Percentiles rank a stretch among this genome's conserved stretches.
Conservation (phyloP, 768 basidiomycete genomes). For the Melanogaster broomeanus region DNA sequence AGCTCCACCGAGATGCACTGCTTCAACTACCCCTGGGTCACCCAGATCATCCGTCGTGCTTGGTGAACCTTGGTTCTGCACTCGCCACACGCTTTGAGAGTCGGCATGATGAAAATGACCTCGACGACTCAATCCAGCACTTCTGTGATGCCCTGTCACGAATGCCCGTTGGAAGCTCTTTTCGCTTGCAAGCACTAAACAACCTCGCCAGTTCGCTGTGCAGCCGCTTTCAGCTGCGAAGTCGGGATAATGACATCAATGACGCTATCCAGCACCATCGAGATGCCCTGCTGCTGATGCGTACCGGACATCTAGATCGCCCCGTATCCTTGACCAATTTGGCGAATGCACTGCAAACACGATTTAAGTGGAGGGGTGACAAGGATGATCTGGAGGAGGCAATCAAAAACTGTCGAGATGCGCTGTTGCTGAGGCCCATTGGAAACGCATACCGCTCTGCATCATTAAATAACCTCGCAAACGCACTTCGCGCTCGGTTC, state of each 20-base stretch:
- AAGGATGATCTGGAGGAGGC: conserved; percentile 14
- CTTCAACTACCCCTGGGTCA: no score
- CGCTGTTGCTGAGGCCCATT: no score
- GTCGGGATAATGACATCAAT: no score
- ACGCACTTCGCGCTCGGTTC: neutral
- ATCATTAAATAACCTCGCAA: no score
- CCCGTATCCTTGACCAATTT: conserved; percentile 5
- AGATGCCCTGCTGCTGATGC: conserved; percentile 11
- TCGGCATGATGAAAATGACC: conserved; percentile 4
- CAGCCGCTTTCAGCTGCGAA: conserved; percentile 5
- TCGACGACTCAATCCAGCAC: conserved; percentile 7
- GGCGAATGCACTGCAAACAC: conserved; percentile 6
- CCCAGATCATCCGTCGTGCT: no score
- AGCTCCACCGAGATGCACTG: no score
- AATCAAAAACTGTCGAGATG: neutral
- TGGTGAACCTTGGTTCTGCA: conserved; percentile 9
- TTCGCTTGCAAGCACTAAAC: conserved; percentile 9
- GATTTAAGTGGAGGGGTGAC: conserved; percentile 8
- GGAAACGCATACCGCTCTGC: no score
- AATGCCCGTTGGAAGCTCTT: conserved; percentile 7
- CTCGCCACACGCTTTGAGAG: conserved; percentile 7
- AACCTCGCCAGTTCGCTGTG: conserved; percentile 11
- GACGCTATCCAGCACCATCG: conserved; percentile 6
- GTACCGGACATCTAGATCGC: conserved; percentile 9
- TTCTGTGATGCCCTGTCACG: conserved; percentile 10